phyloP scores from a whole-genome alignment of 2,329 filamentous ascomycete genomes.

The Nothophaeocryptopus gaeumannii region DNA sequence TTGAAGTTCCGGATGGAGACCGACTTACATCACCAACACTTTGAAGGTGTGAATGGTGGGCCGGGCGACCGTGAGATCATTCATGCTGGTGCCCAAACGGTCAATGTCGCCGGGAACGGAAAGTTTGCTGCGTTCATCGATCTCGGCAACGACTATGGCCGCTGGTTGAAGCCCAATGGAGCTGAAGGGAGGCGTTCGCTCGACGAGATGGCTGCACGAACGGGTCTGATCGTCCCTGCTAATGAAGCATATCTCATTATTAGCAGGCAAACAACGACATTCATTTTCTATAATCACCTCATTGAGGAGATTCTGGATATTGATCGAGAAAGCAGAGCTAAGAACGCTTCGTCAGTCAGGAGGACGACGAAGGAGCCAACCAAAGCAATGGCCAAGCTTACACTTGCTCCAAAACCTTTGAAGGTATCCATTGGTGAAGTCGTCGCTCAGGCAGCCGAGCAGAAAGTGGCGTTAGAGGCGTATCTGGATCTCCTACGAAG shows the following conservation, averaged over 20 bases:
- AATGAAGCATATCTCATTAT: slow-evolving; percentile 10
- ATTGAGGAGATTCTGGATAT: slow-evolving; percentile 16
- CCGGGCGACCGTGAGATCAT: slow-evolving; percentile 11
- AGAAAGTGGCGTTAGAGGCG: slow-evolving; percentile 9
- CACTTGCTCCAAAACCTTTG: slow-evolving; percentile 5
- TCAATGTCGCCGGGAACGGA: background rate
- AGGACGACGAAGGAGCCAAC: background rate
- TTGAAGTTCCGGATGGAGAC: slow-evolving; percentile 15
- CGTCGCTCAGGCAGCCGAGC: slow-evolving; percentile 7
- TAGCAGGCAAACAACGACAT: slow-evolving; percentile 4
- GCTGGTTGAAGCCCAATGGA: slow-evolving; percentile 2
- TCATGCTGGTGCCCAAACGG: slow-evolving; percentile 3
- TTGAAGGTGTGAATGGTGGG: slow-evolving; percentile 10
- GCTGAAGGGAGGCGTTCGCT: slow-evolving; percentile 6
- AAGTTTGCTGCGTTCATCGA: slow-evolving; percentile 4
- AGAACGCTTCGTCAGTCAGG: background rate
- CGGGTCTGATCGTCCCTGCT: slow-evolving; percentile 6
- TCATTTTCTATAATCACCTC: slow-evolving; percentile 12
- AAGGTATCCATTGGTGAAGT: slow-evolving; percentile 14
- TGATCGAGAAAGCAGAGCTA: background rate
- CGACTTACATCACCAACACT: slow-evolving; percentile 9
- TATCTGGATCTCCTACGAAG: slow-evolving; percentile 14
- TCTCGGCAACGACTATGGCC: slow-evolving; percentile 10
- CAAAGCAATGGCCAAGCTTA: slow-evolving; percentile 10
- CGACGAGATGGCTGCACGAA: slow-evolving; percentile 3